Base-by-base conservation (phyloP, 179 eudicot genomes). In the Gypsophila paniculata region DNA sequence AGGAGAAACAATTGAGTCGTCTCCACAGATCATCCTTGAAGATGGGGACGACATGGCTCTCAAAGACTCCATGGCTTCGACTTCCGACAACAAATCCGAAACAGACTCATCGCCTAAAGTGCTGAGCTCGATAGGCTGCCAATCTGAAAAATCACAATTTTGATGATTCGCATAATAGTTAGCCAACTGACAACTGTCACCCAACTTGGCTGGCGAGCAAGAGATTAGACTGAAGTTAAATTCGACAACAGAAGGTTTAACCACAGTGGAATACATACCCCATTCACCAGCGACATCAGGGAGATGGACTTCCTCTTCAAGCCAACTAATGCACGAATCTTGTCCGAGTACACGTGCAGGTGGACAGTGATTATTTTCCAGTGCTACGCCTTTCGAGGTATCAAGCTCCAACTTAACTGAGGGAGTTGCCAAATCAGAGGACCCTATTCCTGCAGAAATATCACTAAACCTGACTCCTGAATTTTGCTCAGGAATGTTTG, bases 121-220 rank as follows among this genome's bases (percentile, higher is more conserved):
- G 78, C 87, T 86, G 34, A 95, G 87, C 78, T 92, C 99, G 17
- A 95, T 90, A n/a, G 96, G 94, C 76, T 82, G 88, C 98, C 98
- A 93, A 59, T 81, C 72, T 68, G 85, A 72, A 19, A 78, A 57
- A 79, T 81, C 79, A 65, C 77, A 80, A 51, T 73, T 77, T 57
- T 76, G 82, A 82, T 80, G 80, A 10, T 54, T 54, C 2, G 11
- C 60, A 6, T 76, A 77, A 42, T 77, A 64, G 73, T 49, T 63
- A 34, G 79, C 54, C 42, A 74, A 59, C 69, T 69, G 83, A 53
- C 69, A 65, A 44, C 32, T 42, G 18, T 64, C 86, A 36, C 74
- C 69, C 46, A 79, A 82, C 76, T 75, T 86, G 55, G 76, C 29
- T 22, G 88, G 82, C 67, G 86, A 81, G 53, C 78, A 69, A 15